Conservation (phyloP, 75 land plant genomes). For the Gnetum montanum region DNA sequence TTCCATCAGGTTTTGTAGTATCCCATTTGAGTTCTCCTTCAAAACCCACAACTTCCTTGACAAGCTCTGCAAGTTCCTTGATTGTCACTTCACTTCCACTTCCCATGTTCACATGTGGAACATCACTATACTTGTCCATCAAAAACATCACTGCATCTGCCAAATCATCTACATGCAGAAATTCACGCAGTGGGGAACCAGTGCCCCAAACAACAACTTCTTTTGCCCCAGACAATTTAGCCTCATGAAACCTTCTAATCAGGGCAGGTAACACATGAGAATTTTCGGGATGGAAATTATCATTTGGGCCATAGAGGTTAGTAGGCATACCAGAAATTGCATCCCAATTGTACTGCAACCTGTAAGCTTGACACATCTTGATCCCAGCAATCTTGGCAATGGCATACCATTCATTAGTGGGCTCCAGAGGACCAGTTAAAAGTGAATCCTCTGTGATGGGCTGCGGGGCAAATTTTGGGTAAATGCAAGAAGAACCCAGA, state of each 20-base stretch:
- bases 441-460: constrained; percentile 81
- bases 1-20: constrained; percentile 88
- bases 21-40: constrained; percentile 88
- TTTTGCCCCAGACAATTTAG: constrained; percentile 51
- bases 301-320: constrained; percentile 90
- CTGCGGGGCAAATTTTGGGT: constrained; percentile 92
- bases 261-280: constrained; percentile 93
- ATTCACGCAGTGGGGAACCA: constrained; percentile 87
- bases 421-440: constrained; percentile 81
- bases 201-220: constrained; percentile 98
- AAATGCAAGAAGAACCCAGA: constrained; percentile 95
- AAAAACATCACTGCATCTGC: constrained; percentile 82
- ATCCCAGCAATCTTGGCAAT: constrained; percentile 95
- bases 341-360: constrained; percentile 68
- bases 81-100: constrained; percentile 94
- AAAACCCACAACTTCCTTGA: constrained; percentile 92
- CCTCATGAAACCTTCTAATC: constrained; percentile 89
- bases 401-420: constrained; percentile 97
- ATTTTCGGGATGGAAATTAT: constrained; percentile 97
- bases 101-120: constrained; percentile 87
- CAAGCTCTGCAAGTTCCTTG: constrained; percentile 90
- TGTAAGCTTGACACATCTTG: constrained; percentile 93
- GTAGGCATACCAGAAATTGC: constrained; percentile 98
- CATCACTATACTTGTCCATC: constrained; percentile 72
- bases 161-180: constrained; percentile 90